phyloP scores from a whole-genome alignment of 1,139 yeast species.

The Blastobotrys arbuscula region DNA sequence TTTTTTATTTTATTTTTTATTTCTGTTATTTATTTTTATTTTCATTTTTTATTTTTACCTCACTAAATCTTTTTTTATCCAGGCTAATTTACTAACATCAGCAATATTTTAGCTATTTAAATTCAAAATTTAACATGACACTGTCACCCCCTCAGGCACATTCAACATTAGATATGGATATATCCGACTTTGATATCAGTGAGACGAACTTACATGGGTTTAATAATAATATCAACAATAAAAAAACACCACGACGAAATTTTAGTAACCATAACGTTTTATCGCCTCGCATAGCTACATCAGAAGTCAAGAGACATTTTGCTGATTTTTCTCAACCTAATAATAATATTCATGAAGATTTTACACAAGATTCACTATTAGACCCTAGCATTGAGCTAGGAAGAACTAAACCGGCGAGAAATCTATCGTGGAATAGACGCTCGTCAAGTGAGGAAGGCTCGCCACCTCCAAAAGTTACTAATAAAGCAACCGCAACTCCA shows the following conservation, averaged over 20 bases:
- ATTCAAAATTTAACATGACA: background rate
- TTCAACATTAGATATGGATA: conserved; percentile 12
- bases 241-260: background rate
- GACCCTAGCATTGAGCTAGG: conserved; percentile 20
- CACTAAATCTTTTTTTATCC: background rate
- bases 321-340: conserved; percentile 22
- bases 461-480: conserved; percentile 1
- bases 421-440: conserved; percentile 6
- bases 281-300: conserved; percentile 21
- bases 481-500: background rate
- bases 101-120: background rate
- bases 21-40: background rate
- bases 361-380: conserved; percentile 5
- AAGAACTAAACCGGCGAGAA: conserved; percentile 13
- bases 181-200: conserved; percentile 14
- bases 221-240: background rate
- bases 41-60: background rate
- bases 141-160: conserved; percentile 12
- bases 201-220: conserved; percentile 9
- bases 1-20: background rate
- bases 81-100: background rate
- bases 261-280: conserved; percentile 11
- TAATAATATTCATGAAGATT: conserved; percentile 7
- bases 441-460: background rate
- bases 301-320: conserved; percentile 23